Conservation (phyloP, 495 filamentous ascomycete species). For the Lepidopterella palustris region DNA sequence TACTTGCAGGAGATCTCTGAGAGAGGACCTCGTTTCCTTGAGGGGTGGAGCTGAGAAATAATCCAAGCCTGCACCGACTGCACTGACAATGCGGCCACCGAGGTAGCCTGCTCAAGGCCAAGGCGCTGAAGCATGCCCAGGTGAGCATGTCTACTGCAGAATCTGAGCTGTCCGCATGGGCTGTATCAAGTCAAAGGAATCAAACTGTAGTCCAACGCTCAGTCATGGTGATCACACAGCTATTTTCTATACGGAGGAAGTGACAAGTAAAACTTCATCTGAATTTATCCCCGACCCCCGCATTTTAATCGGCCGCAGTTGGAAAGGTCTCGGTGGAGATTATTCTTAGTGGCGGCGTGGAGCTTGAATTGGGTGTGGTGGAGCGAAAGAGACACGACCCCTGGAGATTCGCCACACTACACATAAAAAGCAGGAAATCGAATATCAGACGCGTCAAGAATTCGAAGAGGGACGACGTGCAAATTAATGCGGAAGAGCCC, state of each 20-base stretch:
- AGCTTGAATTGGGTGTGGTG: neutral
- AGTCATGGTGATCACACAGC: neutral
- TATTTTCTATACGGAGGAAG: too few relatives aligned
- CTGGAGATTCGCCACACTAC: neutral
- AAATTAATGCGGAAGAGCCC: neutral
- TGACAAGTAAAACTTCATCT: too few relatives aligned
- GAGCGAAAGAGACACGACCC: constrained; percentile 5
- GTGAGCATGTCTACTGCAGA: too few relatives aligned
- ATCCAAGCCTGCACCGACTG: too few relatives aligned
- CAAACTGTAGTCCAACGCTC: neutral
- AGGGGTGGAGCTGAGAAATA: neutral
- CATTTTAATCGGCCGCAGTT: neutral
- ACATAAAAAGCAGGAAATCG: neutral
- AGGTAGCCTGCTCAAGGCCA: too few relatives aligned
- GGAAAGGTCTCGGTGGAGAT: neutral
- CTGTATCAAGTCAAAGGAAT: neutral
- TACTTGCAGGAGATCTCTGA: neutral
- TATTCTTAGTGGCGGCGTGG: neutral
- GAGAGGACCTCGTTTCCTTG: too few relatives aligned
- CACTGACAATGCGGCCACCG: too few relatives aligned
- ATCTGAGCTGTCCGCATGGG: too few relatives aligned
- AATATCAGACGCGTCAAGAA: neutral
- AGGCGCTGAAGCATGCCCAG: too few relatives aligned
- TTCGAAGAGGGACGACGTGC: neutral
- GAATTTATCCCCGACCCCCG: neutral